Base-by-base conservation (phyloP, 2,329 filamentous ascomycete species). In the Trichoderma atrobrunneum region DNA sequence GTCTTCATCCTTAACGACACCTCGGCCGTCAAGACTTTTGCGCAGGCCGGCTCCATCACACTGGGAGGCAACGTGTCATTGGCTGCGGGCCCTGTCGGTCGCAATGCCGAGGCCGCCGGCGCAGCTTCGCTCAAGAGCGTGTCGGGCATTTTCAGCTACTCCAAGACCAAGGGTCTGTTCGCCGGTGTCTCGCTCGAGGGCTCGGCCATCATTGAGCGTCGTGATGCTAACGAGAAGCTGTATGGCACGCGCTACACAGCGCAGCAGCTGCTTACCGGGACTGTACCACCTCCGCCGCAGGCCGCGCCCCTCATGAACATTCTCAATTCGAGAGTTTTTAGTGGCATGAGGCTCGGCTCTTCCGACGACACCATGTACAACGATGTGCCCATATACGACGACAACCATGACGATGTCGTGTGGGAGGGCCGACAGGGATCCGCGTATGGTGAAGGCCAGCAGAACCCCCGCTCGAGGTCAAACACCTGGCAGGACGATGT, bases 1-100 rank as follows among this genome's bases (percentile, higher is more conserved):
- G 96, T 99, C 80, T 98, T 99, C 84, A 98, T 99, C 76, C 90
- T 99, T 75, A 99, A 99, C 84, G 95, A 99, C 79, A 86, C 90
- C 56, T 89, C 86, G 72, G 95, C 96, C 59, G 95, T 99, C 76
- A 93, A 93, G 81, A 95, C 95, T 10, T 98, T 99, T 82, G 94
- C 95, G 7, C 95, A 98, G 82, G 90, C 92, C 51, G 96, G 96
- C 5, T 95, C 93, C 69, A 86, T 99, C 74, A 98, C 96, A 5
- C 87, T 99, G 7, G 96, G 96, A 77, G 96, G 96, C 75, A 99
- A 99, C 79, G 96, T 98, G 43, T 97, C 94, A 5, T 92, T 99
- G 77, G 96, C 96, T 21, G 96, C 96, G 7, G 96, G 96, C 1
- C 96, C 96, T 0, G 89, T 99, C 30, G 96, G 96, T 70, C 89